phyloP scores from a whole-genome alignment of 2,329 filamentous ascomycete genomes.

The Fusarium bulbicola region DNA sequence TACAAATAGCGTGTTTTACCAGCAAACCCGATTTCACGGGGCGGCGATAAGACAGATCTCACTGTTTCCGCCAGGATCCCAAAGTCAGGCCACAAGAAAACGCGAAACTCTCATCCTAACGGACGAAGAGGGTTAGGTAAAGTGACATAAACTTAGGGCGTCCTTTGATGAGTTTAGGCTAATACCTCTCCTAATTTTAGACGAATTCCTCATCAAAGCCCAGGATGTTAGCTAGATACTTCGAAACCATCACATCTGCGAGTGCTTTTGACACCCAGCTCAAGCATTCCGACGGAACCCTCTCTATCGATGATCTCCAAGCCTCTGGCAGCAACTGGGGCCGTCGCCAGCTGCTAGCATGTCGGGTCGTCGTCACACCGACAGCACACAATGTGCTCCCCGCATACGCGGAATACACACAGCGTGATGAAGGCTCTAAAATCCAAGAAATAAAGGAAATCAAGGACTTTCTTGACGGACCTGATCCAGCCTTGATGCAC shows the following conservation, averaged over 20 bases:
- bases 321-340: neutral
- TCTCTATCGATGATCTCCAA: neutral
- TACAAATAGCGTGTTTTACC: no score
- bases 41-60: no score
- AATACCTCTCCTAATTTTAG: rapidly evolving
- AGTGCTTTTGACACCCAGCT: no score
- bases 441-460: rapidly evolving
- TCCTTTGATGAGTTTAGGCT: neutral
- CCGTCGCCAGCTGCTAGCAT: neutral
- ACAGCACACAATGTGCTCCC: neutral
- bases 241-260: neutral
- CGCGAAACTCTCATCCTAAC: rapidly evolving
- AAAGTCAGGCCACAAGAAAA: no score
- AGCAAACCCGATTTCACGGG: no score
- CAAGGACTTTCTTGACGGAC: rapidly evolving
- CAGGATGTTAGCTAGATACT: neutral
- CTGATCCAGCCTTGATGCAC: rapidly evolving
- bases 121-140: neutral
- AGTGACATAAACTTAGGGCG: neutral
- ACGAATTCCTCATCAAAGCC: neutral
- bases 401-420: rapidly evolving
- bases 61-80: no score
- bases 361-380: neutral
- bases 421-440: no score
- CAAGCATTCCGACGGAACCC: rapidly evolving